phyloP scores from a whole-genome alignment of 1,284 basidiomycete species.

The Ustilago tritici region DNA sequence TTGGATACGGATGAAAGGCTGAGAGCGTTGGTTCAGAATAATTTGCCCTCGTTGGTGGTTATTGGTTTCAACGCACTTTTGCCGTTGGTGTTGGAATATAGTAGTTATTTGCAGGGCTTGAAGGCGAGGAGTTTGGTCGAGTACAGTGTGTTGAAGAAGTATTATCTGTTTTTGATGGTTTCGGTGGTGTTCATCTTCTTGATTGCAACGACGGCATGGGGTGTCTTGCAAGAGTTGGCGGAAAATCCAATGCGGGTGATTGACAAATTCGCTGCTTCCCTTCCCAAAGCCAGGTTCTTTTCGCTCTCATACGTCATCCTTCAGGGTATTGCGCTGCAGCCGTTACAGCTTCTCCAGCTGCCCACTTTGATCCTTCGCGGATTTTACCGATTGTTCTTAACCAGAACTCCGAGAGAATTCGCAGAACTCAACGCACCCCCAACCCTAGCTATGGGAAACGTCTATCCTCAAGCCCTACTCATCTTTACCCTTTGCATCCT shows the following conservation, averaged over 20 bases:
- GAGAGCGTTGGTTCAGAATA: conserved; percentile 89
- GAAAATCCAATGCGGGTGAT: conserved; percentile 65
- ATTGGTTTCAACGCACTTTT: conserved; percentile 88
- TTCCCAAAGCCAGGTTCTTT: conserved; percentile 77
- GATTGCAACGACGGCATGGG: conserved; percentile 88
- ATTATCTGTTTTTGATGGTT: conserved; percentile 85
- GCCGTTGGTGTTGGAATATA: conserved; percentile 90
- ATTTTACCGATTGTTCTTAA: conserved; percentile 51
- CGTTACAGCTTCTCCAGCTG: conserved; percentile 79
- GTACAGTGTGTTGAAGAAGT: conserved; percentile 88
- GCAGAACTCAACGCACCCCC: conserved; percentile 97
- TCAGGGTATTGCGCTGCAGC: conserved; percentile 93
- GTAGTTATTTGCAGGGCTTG: conserved; percentile 84
- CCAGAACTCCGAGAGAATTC: conserved; percentile 76
- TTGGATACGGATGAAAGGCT: conserved; percentile 85
- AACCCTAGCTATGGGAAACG: conserved; percentile 78
- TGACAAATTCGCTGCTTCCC: conserved; percentile 62
- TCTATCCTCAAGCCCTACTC: conserved; percentile 93
- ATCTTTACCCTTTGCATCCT: conserved; percentile 94
- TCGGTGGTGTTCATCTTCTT: conserved; percentile 97
- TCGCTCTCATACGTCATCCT: conserved; percentile 95
- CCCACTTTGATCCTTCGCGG: conserved; percentile 58
- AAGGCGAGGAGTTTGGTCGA: conserved; percentile 91
- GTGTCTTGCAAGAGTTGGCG: conserved; percentile 73
- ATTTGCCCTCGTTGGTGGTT: conserved; percentile 88